Conservation (phyloP, 2,329 filamentous ascomycete genomes). For the Sporothrix globosa region DNA sequence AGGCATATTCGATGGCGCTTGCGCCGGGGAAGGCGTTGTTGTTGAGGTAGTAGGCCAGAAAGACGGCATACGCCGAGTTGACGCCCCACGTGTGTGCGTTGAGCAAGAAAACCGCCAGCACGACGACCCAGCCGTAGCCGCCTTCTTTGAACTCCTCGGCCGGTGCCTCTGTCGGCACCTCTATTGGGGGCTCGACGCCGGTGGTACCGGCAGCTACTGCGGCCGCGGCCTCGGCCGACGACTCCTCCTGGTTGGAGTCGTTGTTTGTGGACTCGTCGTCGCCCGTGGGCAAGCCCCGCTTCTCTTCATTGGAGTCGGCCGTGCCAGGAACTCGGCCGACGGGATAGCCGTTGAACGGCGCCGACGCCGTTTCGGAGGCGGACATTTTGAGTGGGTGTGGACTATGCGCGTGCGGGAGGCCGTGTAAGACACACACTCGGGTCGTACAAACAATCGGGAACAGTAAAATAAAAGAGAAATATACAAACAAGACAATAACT, state of each 20-base stretch:
- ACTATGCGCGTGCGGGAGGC: not conserved
- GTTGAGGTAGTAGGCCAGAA: slow-evolving; percentile 60
- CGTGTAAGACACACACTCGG: not conserved
- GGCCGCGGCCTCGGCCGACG: not conserved
- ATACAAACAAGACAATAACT: not conserved
- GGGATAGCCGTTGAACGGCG: not conserved
- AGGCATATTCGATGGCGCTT: slow-evolving; percentile 70
- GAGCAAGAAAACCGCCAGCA: slow-evolving; percentile 58
- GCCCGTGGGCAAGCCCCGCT: slow-evolving; percentile 21
- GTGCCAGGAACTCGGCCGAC: slow-evolving; percentile 19
- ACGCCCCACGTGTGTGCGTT: slow-evolving; percentile 77
- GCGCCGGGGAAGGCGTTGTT: slow-evolving; percentile 65
- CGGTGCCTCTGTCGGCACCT: slow-evolving; percentile 38
- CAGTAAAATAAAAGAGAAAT: not conserved
- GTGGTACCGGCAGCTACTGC: not conserved
- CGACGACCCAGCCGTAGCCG: slow-evolving; percentile 65
- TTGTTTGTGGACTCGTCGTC: slow-evolving; percentile 11
- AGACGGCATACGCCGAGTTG: slow-evolving; percentile 65
- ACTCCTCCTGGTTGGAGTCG: slow-evolving; percentile 1
- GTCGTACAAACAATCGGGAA: not conserved
- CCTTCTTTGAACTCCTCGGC: slow-evolving; percentile 53
- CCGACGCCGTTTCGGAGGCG: slow-evolving; percentile 25
- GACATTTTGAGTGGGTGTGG: slow-evolving; percentile 15
- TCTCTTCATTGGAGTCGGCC: slow-evolving; percentile 32
- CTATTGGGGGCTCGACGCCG: slow-evolving; percentile 11